These are phyloP conservation scores for Puccinia horiana DNA, from an alignment of 1,284 basidiomycete species.

Conservation along the genomic window DNA sequence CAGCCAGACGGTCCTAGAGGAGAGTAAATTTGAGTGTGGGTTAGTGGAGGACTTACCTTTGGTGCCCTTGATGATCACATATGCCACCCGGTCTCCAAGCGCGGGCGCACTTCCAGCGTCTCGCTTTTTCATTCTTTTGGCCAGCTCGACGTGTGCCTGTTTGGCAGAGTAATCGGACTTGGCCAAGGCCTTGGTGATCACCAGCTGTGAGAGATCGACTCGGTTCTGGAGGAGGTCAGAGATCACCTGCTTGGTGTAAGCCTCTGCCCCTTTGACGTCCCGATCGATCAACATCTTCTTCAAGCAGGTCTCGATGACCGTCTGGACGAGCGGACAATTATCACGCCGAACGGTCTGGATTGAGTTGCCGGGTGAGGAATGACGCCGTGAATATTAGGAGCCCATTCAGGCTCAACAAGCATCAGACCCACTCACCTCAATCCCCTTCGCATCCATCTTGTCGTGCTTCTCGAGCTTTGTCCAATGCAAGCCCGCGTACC, in stretches of 20 bases:
- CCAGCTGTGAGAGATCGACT: constrained; percentile 94
- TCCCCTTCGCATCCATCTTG: constrained; percentile 98
- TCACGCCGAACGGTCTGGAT: constrained; percentile 87
- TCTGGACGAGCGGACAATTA: constrained; percentile 90
- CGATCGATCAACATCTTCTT: constrained; percentile 94
- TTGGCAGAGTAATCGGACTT: constrained; percentile 86
- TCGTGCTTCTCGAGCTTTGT: constrained; percentile 88
- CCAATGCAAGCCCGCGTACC: constrained; percentile 74
- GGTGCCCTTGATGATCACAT: constrained; percentile 92
- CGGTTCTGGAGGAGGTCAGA: constrained; percentile 91
- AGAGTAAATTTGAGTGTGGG: constrained; percentile 65
- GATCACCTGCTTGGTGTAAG: constrained; percentile 90
- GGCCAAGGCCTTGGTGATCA: constrained; percentile 91
- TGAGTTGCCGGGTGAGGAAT: background rate
- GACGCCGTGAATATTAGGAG: background rate
- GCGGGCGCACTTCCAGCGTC: constrained; percentile 86
- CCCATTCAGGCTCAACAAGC: background rate
- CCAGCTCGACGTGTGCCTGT: constrained; percentile 91
- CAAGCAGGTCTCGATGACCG: constrained; percentile 92
- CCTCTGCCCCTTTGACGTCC: constrained; percentile 86
- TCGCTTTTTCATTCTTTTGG: constrained; percentile 87
- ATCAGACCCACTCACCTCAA: constrained; percentile 69
- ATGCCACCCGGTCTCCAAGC: constrained; percentile 91
- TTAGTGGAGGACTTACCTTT: constrained; percentile 68
- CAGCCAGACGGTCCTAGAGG: constrained; percentile 62